phyloP scores from a whole-genome alignment of 306 rosid genomes.

The Glycyrrhiza uralensis region DNA sequence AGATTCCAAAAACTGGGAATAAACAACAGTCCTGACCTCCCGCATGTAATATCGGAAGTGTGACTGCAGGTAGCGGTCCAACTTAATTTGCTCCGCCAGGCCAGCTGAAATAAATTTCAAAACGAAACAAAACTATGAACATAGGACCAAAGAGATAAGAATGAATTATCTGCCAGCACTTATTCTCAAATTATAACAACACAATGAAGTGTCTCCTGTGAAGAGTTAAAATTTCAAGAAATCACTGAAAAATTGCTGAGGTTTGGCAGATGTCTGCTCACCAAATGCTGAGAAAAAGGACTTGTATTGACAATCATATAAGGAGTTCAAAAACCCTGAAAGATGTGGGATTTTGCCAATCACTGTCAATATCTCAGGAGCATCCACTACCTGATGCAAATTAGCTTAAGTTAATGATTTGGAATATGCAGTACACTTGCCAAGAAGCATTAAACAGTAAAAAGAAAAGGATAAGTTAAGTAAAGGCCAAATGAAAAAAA shows the following conservation, averaged over 20 bases:
- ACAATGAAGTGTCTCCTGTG: not conserved
- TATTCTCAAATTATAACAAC: constrained; percentile 9
- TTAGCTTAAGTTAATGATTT: not conserved
- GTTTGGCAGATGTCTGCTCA: constrained; percentile 35
- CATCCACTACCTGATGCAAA: constrained; percentile 78
- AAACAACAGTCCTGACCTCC: constrained; percentile 84
- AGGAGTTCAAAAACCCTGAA: constrained; percentile 76
- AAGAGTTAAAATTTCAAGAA: not conserved
- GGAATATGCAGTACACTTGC: not conserved
- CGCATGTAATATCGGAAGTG: constrained; percentile 98
- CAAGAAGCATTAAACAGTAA: not conserved
- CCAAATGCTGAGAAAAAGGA: constrained; percentile 91
- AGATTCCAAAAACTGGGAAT: constrained; percentile 94
- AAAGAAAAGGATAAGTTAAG: not conserved
- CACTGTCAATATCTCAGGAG: constrained; percentile 93
- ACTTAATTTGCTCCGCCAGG: constrained; percentile 75
- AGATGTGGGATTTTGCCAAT: constrained; percentile 88
- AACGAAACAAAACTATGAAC: constrained; percentile 4
- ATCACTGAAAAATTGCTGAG: not conserved
- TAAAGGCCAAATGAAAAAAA: not conserved
- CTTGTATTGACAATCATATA: constrained; percentile 83
- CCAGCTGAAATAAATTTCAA: constrained; percentile 62
- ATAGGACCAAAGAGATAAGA: constrained; percentile 4
- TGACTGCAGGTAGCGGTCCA: constrained; percentile 89
- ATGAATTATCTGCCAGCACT: not conserved